These are phyloP conservation scores for Lineolata rhizophorae DNA, from an alignment of 495 filamentous ascomycete species.

Conservation along the genomic window DNA sequence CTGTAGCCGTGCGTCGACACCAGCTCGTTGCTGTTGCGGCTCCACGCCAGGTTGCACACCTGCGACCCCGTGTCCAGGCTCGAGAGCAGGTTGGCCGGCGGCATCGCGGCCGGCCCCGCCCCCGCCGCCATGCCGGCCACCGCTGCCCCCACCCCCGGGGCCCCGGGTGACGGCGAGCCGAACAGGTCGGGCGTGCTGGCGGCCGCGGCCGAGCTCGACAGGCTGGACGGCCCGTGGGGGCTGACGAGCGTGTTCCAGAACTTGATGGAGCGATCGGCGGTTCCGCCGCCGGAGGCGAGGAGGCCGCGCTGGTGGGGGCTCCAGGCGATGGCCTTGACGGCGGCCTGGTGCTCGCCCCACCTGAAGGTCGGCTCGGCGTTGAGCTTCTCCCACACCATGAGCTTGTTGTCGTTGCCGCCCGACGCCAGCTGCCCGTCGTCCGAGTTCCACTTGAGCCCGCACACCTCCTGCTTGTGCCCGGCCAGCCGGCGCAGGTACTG, in stretches of 20 bases:
- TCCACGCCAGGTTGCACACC: constrained; percentile 93
- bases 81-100: constrained; percentile 11
- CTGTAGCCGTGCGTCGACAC: constrained; percentile 95
- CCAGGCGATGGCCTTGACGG: constrained; percentile 98
- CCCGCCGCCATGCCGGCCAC: not conserved
- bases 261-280: constrained; percentile 84
- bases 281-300: constrained; percentile 88
- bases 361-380: constrained; percentile 72
- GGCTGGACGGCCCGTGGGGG: constrained; percentile 7
- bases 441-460: constrained; percentile 91
- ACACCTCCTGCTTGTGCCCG: constrained; percentile 98
- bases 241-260: constrained; percentile 77
- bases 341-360: constrained; percentile 80
- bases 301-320: constrained; percentile 86
- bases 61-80: constrained; percentile 76
- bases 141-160: too few relatives aligned
- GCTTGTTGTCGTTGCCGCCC: constrained; percentile 93
- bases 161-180: constrained; percentile 7
- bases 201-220: constrained; percentile 32
- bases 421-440: constrained; percentile 90
- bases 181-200: constrained; percentile 8
- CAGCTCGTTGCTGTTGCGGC: constrained; percentile 86
- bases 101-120: constrained; percentile 3
- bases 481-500: constrained; percentile 65
- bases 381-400: constrained; percentile 95